Base-by-base conservation (phyloP, 139 green algal species). In the Volvox africanus region DNA sequence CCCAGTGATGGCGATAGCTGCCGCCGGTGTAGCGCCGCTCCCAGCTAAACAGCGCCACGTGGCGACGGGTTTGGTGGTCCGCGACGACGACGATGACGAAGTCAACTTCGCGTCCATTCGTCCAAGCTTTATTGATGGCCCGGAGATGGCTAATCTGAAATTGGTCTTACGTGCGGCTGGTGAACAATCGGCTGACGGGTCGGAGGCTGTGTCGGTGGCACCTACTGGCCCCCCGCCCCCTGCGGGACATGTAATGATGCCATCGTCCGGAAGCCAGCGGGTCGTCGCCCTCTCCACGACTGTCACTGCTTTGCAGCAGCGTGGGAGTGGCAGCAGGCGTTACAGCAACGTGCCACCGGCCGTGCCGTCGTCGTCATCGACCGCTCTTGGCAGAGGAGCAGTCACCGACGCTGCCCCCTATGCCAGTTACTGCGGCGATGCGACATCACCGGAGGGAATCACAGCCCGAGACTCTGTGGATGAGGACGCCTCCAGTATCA, bases 31-130 rank as follows among this genome's bases (percentile, higher is more conserved):
- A 55, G 28, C 73, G 18, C 73, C 73, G 13, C 0, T 11, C 33
- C 32, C 5, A 9, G 44, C 44, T 14, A 55, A 55, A 5, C 44
- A 55, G 44, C 44, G 44, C 44, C 44, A 55, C 44, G 9, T 55
- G 44, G 5, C 9, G 9, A 55, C 44, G 44, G 44, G 44, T 55
- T 5, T 9, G 44, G 44, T 9, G 9, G 44, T 55, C 9, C 44
- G 26, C 71, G 30, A 21, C 71, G 85, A 68, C 18, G 55, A 36
- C 21, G 85, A 82, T 28, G 86, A 90, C 73, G 50, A 44, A 24
- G 50, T 83, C 11, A 90, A 90, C 50, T 44, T 90, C 2, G 86
- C 73, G 26, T 84, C 86, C 44, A 83, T 90, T 32, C 86, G 86
- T 13, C 86, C 86, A 18, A 84, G 36, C 73, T 83, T 90, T 33